These are phyloP conservation scores for Fusarium pilosicola DNA, from an alignment of 2,329 filamentous ascomycete genomes.

Conservation along the genomic window DNA sequence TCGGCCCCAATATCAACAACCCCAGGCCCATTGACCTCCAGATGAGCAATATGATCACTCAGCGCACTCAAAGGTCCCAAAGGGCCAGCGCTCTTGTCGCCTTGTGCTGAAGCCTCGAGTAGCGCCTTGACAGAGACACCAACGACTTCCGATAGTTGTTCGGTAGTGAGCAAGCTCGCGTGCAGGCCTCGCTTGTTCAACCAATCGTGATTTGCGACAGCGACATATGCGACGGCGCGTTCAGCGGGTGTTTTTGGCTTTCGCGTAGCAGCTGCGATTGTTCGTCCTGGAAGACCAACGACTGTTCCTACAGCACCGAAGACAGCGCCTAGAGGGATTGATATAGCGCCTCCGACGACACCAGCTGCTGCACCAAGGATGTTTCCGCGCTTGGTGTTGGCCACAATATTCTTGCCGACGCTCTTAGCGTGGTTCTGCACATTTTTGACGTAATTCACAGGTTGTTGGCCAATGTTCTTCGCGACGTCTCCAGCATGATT, in stretches of 20 bases:
- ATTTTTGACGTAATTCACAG: slow-evolving; percentile 49
- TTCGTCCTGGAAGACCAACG: slow-evolving; percentile 48
- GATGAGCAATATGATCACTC: slow-evolving; percentile 42
- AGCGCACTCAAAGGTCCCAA: slow-evolving; percentile 40
- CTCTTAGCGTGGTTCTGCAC: slow-evolving; percentile 50
- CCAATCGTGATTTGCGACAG: slow-evolving; percentile 57
- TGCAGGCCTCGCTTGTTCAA: slow-evolving; percentile 52
- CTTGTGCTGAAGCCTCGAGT: slow-evolving; percentile 49
- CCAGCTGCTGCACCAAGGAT: slow-evolving; percentile 51
- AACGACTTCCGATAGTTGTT: slow-evolving; percentile 44
- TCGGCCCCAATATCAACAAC: slow-evolving; percentile 40
- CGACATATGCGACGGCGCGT: slow-evolving; percentile 54
- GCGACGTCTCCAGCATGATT: slow-evolving; percentile 56
- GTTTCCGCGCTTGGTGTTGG: slow-evolving; percentile 53
- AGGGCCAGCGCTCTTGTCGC: slow-evolving; percentile 26
- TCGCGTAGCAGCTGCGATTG: slow-evolving; percentile 48
- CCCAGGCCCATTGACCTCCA: slow-evolving; percentile 44
- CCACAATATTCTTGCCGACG: slow-evolving; percentile 50
- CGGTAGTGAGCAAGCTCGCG: slow-evolving; percentile 50
- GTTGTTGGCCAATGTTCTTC: slow-evolving; percentile 50
- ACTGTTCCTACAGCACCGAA: slow-evolving; percentile 50
- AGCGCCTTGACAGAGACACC: slow-evolving; percentile 50
- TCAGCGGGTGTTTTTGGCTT: slow-evolving; percentile 55
- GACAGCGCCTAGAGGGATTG: slow-evolving; percentile 52
- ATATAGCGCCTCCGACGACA: slow-evolving; percentile 51